Evolutionary conservation across 2,329 filamentous ascomycete species (phyloP).

Genomic region (Akanthomyces uredinophilus): DNA sequence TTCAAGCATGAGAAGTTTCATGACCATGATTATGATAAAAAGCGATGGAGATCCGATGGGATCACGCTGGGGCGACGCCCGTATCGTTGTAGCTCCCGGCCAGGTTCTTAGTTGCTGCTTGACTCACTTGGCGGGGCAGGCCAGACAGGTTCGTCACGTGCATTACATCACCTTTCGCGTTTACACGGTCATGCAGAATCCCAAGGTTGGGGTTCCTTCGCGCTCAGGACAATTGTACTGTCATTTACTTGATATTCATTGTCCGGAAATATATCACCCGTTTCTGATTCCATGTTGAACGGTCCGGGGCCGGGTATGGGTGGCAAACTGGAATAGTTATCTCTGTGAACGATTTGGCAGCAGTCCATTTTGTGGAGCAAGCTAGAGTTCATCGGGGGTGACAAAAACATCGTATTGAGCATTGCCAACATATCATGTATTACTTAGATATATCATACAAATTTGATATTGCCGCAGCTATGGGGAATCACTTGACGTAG

Average conservation of each 20-base stretch:
- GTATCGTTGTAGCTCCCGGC: slow-evolving; percentile 2
- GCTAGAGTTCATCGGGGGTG: background rate
- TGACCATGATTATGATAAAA: background rate
- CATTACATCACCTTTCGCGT: background rate
- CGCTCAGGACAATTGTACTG: background rate
- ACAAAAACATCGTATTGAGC: background rate
- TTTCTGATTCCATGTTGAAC: background rate
- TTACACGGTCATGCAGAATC: background rate
- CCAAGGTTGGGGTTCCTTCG: background rate
- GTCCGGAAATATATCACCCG: background rate
- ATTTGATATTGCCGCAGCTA: slow-evolving; percentile 13
- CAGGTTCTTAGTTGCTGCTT: slow-evolving; percentile 19
- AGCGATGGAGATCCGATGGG: slow-evolving; percentile 19
- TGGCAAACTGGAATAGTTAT: background rate
- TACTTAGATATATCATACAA: slow-evolving; percentile 30
- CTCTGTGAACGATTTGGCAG: background rate
- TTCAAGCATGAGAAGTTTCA: background rate
- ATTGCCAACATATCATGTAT: slow-evolving; percentile 27
- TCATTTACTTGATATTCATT: background rate
- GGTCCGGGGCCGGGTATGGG: background rate
- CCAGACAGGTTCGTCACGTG: slow-evolving; percentile 12
- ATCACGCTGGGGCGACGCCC: slow-evolving; percentile 28
- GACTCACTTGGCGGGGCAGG: slow-evolving; percentile 17
- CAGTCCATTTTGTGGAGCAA: background rate
- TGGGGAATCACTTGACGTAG: slow-evolving; percentile 35